A percentile compares a stretch with the other conserved stretches of the same genome.
phyloP scores from a whole-genome alignment of 805 yeast genomes.

The Yamadazyma tumulicola region DNA sequence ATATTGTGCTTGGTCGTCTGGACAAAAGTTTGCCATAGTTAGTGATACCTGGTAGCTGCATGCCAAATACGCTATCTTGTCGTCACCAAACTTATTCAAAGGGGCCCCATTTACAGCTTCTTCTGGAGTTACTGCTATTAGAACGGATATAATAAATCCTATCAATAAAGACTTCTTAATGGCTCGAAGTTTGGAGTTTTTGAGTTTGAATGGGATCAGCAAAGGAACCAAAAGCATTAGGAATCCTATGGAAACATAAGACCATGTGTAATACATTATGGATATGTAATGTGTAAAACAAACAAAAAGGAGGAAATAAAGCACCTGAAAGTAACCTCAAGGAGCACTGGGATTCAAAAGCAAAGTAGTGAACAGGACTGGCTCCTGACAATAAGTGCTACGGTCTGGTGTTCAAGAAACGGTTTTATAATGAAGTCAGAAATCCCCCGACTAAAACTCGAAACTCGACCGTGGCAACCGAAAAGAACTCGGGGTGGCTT shows the following conservation, averaged over 20 bases:
- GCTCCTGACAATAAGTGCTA: no score
- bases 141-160: conserved; percentile 18
- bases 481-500: no score
- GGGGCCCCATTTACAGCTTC: conserved; percentile 33
- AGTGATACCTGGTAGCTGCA: conserved; percentile 25
- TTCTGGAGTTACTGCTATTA: conserved; percentile 32
- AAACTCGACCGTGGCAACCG: no score
- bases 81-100: conserved; percentile 25
- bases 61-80: conserved; percentile 27
- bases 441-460: no score
- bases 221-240: conserved; percentile 16
- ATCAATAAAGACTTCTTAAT: conserved; percentile 18
- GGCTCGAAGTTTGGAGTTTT: conserved; percentile 33
- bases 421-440: no score
- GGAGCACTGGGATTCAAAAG: no score
- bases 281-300: no score
- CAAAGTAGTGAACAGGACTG: no score
- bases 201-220: conserved; percentile 44
- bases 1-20: conserved; percentile 11
- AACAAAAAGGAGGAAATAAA: no score
- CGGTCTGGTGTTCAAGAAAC: no score
- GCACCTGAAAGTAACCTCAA: no score
- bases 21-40: conserved; percentile 20
- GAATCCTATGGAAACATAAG: conserved; percentile 14
- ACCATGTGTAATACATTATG: conserved; percentile 16